Conservation (phyloP, 2,329 filamentous ascomycete genomes). For the Aphanoascus verrucosus region DNA sequence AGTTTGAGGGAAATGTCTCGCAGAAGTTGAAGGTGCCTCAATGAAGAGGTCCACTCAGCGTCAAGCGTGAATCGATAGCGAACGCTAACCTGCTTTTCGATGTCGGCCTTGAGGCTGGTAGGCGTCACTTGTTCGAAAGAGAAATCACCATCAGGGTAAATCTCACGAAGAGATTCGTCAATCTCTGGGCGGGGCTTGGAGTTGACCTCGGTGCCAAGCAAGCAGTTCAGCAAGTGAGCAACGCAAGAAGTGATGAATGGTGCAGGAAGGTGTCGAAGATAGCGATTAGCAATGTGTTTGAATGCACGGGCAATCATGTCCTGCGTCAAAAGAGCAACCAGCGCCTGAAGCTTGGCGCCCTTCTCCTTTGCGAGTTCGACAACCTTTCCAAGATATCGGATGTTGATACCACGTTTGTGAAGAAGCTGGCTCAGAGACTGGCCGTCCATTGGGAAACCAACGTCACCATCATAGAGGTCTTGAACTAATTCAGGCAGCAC, state of each 20-base stretch:
- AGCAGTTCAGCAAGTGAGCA: slow-evolving; percentile 84
- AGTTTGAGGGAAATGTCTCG: slow-evolving; percentile 83
- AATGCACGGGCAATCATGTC: slow-evolving; percentile 94
- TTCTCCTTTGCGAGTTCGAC: slow-evolving; percentile 57
- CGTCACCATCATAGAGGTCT: slow-evolving; percentile 81
- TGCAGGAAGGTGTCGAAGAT: slow-evolving; percentile 68
- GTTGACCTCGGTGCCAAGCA: slow-evolving; percentile 69
- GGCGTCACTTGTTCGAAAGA: slow-evolving; percentile 71
- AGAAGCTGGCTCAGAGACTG: slow-evolving; percentile 75
- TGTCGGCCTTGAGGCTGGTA: slow-evolving; percentile 55
- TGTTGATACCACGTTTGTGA: slow-evolving; percentile 95
- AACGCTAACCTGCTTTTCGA: slow-evolving; percentile 59
- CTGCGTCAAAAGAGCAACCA: slow-evolving; percentile 67
- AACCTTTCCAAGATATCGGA: slow-evolving; percentile 85
- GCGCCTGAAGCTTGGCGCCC: slow-evolving; percentile 61
- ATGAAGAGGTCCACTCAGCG: slow-evolving; percentile 53
- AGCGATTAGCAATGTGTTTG: slow-evolving; percentile 77
- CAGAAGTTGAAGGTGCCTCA: slow-evolving; percentile 71
- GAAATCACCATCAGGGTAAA: slow-evolving; percentile 76
- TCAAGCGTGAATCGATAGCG: slow-evolving; percentile 69
- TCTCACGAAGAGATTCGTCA: slow-evolving; percentile 58
- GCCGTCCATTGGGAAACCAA: slow-evolving; percentile 98
- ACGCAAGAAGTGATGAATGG: slow-evolving; percentile 70
- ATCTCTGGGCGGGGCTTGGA: slow-evolving; percentile 65
- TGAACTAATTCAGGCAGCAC: slow-evolving; percentile 76